Conservation (phyloP, 441 rosid genomes). For the Erysimum pusillum region DNA sequence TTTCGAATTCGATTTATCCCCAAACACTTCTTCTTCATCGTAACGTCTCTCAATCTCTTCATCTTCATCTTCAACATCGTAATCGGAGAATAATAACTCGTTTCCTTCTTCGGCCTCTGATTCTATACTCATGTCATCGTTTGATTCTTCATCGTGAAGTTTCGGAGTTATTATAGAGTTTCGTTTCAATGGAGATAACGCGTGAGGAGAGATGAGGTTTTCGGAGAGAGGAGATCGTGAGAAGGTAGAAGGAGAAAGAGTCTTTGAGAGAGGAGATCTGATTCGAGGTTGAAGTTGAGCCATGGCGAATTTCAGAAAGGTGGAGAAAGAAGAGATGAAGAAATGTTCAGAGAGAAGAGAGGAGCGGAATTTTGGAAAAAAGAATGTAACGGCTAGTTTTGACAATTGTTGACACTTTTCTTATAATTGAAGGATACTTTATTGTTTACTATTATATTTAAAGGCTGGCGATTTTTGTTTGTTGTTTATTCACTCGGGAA, state of each 20-base stretch:
- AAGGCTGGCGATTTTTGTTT: background rate
- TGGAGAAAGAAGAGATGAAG: slow-evolving; percentile 12
- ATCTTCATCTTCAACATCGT: slow-evolving; percentile 41
- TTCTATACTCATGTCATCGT: slow-evolving; percentile 67
- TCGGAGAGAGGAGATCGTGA: slow-evolving; percentile 66
- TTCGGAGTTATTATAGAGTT: slow-evolving; percentile 54
- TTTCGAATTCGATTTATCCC: slow-evolving; percentile 45
- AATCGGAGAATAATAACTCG: slow-evolving; percentile 51
- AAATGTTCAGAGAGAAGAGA: slow-evolving; percentile 13
- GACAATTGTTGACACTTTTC: slow-evolving; percentile 33
- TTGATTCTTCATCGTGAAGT: slow-evolving; percentile 32
- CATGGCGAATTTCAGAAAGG: slow-evolving; percentile 22
- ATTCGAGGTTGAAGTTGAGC: slow-evolving; percentile 55
- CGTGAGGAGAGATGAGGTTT: slow-evolving; percentile 51
- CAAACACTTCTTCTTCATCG: slow-evolving; percentile 54
- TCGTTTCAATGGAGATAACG: slow-evolving; percentile 71
- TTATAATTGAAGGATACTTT: slow-evolving; percentile 14
- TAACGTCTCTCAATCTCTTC: slow-evolving; percentile 45
- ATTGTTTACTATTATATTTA: background rate
- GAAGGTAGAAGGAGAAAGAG: slow-evolving; percentile 53
- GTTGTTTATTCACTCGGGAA: too few relatives aligned
- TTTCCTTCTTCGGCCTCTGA: slow-evolving; percentile 51
- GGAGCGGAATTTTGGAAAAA: slow-evolving; percentile 39
- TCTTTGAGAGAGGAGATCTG: slow-evolving; percentile 80
- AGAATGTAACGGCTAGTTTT: slow-evolving; percentile 63